Conservation (phyloP, 2,329 filamentous ascomycete species). For the Aschersonia sp. region DNA sequence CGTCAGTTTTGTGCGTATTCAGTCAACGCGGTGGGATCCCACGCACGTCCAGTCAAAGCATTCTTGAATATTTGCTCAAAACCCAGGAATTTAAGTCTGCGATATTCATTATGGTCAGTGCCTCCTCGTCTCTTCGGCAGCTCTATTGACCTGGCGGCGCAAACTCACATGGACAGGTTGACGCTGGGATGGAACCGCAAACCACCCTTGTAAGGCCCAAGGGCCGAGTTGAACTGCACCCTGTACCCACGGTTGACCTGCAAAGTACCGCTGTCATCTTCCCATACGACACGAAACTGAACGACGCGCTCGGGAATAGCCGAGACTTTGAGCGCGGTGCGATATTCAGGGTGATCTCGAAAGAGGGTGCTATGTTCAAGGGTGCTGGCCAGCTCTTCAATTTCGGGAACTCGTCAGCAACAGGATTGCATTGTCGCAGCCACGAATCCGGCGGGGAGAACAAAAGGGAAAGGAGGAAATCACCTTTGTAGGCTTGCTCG, state of each 20-base stretch:
- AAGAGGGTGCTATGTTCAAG: constrained; percentile 92
- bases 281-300: constrained; percentile 96
- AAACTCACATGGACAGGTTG: constrained; percentile 49
- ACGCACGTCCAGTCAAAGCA: constrained; percentile 84
- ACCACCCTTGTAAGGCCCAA: constrained; percentile 96
- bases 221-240: constrained; percentile 96
- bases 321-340: constrained; percentile 74
- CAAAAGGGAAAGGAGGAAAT: too few relatives aligned
- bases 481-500: constrained; percentile 94
- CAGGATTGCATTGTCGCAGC: not conserved
- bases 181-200: constrained; percentile 87
- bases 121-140: not conserved
- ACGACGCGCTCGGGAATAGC: constrained; percentile 89
- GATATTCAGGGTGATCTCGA: constrained; percentile 87
- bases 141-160: not conserved
- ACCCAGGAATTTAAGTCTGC: constrained; percentile 81
- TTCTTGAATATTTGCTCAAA: constrained; percentile 99
- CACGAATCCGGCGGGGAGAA: not conserved
- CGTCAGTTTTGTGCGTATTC: not conserved
- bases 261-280: constrained; percentile 78
- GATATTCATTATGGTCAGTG: constrained; percentile 10
- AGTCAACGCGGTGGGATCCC: not conserved
- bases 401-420: not conserved
- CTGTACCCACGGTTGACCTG: constrained; percentile 93
- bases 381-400: constrained; percentile 76